These are phyloP conservation scores for Candida vaughaniae DNA, from an alignment of 805 yeast genomes.

Conservation along the genomic window DNA sequence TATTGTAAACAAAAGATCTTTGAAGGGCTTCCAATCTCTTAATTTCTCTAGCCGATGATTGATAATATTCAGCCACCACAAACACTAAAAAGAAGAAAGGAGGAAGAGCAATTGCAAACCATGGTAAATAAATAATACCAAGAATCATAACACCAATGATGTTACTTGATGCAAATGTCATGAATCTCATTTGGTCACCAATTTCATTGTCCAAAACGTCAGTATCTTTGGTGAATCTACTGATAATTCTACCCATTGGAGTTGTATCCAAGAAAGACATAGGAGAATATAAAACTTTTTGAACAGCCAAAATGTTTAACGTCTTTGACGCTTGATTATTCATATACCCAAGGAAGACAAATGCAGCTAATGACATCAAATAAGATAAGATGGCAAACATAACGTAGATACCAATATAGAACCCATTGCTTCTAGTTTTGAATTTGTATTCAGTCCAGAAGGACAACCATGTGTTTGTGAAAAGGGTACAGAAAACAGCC, in stretches of 20 bases:
- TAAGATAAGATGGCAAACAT: constrained; percentile 55
- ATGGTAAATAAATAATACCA: constrained; percentile 37
- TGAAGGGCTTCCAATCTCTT: constrained; percentile 41
- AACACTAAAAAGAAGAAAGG: constrained; percentile 25
- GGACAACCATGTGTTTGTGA: constrained; percentile 77
- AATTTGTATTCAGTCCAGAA: constrained; percentile 73
- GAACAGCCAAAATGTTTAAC: constrained; percentile 63
- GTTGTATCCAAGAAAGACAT: constrained; percentile 83
- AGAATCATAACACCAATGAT: constrained; percentile 54
- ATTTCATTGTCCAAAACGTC: constrained; percentile 81
- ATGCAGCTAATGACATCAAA: constrained; percentile 41
- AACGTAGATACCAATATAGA: constrained; percentile 74
- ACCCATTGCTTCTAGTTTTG: constrained; percentile 42
- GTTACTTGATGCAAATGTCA: constrained; percentile 51
- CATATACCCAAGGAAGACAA: constrained; percentile 47
- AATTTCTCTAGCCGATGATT: constrained; percentile 38
- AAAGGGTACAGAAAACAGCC: constrained; percentile 49
- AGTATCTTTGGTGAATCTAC: constrained; percentile 85
- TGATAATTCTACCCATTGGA: constrained; percentile 83
- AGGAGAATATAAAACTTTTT: constrained; percentile 67
- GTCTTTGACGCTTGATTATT: constrained; percentile 53
- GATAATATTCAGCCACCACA: constrained; percentile 33
- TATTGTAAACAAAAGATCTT: constrained; percentile 40
- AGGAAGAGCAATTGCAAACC: constrained; percentile 41
- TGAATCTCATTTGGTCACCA: constrained; percentile 64